A percentile compares a stretch with the other conserved stretches of the same genome.
Evolutionary conservation across 345 rosid species (phyloP).

Genomic region (Lumnitzera littorea): DNA sequence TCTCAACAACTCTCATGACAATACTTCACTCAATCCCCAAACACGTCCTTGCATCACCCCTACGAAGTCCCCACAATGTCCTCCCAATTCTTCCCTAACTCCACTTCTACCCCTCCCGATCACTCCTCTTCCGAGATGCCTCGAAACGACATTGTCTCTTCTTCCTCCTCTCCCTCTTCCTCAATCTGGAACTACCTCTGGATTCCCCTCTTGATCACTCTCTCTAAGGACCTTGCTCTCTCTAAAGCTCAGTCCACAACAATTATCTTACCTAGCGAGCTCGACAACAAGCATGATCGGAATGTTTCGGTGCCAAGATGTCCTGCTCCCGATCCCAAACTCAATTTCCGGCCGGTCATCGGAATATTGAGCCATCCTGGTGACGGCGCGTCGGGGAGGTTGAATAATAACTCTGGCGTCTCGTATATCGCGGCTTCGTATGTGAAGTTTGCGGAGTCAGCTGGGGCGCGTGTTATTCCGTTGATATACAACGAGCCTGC

Average conservation of each 20-base stretch:
- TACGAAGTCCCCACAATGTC: slow-evolving; percentile 25
- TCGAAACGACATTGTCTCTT: slow-evolving; percentile 20
- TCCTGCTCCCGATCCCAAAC: slow-evolving; percentile 35
- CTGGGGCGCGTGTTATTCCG: slow-evolving; percentile 89
- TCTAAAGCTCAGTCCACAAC: slow-evolving; percentile 22
- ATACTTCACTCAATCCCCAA: too few species aligned
- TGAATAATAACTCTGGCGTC: slow-evolving; percentile 33
- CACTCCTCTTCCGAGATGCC: slow-evolving; percentile 14
- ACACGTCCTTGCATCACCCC: too few species aligned
- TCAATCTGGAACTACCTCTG: slow-evolving; percentile 41
- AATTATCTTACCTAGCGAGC: slow-evolving; percentile 45
- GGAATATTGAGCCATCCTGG: slow-evolving; percentile 85
- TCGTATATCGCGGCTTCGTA: slow-evolving; percentile 53
- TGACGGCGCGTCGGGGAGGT: slow-evolving; percentile 81
- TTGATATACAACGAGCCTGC: slow-evolving; percentile 67
- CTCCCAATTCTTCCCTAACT: slow-evolving; percentile 21
- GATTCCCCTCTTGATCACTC: slow-evolving; percentile 37
- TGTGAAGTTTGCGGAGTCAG: slow-evolving; percentile 83
- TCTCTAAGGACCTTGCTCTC: slow-evolving; percentile 34
- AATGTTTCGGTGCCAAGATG: slow-evolving; percentile 25
- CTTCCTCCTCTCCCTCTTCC: slow-evolving; percentile 19
- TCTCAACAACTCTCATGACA: too few species aligned
- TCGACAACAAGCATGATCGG: not conserved
- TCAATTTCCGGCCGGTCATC: slow-evolving; percentile 73
- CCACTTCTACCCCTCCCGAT: slow-evolving; percentile 15